phyloP scores from a whole-genome alignment of 73 alveolate species.

The Durusdinium trenchii region DNA sequence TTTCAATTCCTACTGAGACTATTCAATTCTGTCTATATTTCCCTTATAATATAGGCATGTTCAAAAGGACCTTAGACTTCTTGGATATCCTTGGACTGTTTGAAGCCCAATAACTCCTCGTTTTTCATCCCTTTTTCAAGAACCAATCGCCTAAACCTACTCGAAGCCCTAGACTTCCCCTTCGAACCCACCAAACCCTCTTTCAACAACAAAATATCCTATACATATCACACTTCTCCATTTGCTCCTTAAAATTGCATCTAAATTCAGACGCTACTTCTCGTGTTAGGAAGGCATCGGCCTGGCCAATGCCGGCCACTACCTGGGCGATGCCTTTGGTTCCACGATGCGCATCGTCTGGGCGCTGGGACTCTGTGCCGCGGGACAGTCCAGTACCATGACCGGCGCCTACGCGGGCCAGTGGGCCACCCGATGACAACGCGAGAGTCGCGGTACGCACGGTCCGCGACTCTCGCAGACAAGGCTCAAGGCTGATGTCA shows the following conservation, averaged over 20 bases:
- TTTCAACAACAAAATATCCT: background rate
- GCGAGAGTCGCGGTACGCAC: too few relatives aligned
- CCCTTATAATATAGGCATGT: too few relatives aligned
- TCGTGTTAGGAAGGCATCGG: constrained; percentile 43
- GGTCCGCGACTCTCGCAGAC: too few relatives aligned
- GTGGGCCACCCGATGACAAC: constrained; percentile 97
- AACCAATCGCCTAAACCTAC: background rate
- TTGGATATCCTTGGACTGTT: too few relatives aligned
- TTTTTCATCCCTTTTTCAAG: too few relatives aligned
- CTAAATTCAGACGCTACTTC: too few relatives aligned
- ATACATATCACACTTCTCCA: too few relatives aligned
- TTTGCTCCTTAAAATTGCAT: too few relatives aligned
- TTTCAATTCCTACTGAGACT: too few relatives aligned
- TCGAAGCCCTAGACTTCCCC: background rate
- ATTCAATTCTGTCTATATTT: too few relatives aligned
- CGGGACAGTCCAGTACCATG: constrained; percentile 97
- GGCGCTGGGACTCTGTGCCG: constrained; percentile 88
- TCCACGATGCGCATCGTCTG: constrained; percentile 93
- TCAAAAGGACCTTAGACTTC: too few relatives aligned
- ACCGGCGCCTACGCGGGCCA: constrained; percentile 97
- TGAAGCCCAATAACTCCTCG: background rate
- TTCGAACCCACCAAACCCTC: background rate
- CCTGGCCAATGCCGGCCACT: constrained; percentile 79
- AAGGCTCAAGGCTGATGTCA: too few relatives aligned
- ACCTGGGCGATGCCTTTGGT: constrained; percentile 96